Percentiles rank a stretch among this genome's conserved stretches.
Evolutionary conservation across 2,329 filamentous ascomycete genomes (phyloP).

Genomic region (Clonostachys byssicola): DNA sequence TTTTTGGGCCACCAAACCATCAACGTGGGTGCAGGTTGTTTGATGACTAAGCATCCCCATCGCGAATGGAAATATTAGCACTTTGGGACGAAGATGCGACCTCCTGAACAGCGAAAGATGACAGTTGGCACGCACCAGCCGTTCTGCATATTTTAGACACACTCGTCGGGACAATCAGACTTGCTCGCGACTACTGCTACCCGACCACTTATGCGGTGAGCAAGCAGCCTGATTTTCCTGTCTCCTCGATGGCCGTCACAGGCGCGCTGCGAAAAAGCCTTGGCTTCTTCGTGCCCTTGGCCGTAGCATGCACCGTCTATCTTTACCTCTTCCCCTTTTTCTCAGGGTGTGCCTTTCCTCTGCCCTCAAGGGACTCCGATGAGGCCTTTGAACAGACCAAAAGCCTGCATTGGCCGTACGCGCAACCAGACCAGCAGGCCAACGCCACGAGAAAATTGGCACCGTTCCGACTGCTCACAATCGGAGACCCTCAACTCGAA

Average conservation of each 20-base stretch:
- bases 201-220: no score
- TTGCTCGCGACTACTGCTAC: no score
- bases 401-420: conserved; percentile 34
- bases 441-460: conserved; percentile 34
- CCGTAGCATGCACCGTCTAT: conserved; percentile 67
- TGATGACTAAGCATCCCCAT: no score
- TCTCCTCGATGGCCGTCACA: conserved; percentile 39
- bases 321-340: conserved; percentile 87
- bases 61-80: no score
- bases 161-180: no score
- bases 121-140: no score
- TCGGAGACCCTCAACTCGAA: conserved; percentile 92
- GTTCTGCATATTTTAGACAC: no score
- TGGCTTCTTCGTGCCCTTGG: conserved; percentile 53
- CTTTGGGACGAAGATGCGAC: no score
- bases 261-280: conserved; percentile 52
- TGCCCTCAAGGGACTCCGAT: conserved; percentile 28
- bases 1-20: no score
- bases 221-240: neutral
- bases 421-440: conserved; percentile 7
- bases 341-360: conserved; percentile 75
- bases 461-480: conserved; percentile 80
- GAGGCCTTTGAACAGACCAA: conserved; percentile 29
- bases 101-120: no score
- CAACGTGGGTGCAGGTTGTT: no score